phyloP scores from a whole-genome alignment of 2,329 filamentous ascomycete genomes.

The Xylariaceae sp. region DNA sequence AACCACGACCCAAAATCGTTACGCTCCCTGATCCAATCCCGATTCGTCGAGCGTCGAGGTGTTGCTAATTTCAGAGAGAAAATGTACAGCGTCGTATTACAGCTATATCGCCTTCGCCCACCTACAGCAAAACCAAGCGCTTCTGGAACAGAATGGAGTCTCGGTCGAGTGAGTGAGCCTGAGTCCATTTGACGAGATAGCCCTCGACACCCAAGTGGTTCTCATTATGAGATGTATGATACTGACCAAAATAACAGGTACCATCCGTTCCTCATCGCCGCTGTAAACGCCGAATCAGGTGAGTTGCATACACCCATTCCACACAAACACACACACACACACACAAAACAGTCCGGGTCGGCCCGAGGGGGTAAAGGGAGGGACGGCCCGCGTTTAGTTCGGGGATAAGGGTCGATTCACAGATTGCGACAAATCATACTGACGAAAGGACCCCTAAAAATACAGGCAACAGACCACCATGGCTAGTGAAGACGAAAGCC shows the following conservation, averaged over 20 bases:
- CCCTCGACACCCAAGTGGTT: no score
- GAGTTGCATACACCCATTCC: slow-evolving; percentile 15
- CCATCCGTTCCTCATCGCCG: slow-evolving; percentile 66
- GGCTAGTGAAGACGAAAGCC: slow-evolving; percentile 63
- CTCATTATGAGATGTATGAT: neutral
- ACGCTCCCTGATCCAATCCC: neutral
- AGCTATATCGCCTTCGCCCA: slow-evolving; percentile 54
- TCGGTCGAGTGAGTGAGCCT: slow-evolving; percentile 55
- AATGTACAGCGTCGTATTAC: slow-evolving; percentile 56
- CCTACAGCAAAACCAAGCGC: slow-evolving; percentile 49
- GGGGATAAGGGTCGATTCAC: neutral
- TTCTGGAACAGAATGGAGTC: slow-evolving; percentile 53
- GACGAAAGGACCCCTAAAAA: neutral
- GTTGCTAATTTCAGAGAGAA: neutral
- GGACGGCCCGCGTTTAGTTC: neutral
- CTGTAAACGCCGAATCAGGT: slow-evolving; percentile 57
- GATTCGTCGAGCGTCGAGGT: neutral
- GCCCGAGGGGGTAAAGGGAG: no score
- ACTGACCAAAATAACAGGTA: slow-evolving; percentile 41
- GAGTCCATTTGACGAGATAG: neutral
- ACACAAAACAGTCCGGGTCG: no score
- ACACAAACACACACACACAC: no score
- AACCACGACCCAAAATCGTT: neutral
- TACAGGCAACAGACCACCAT: slow-evolving; percentile 66
- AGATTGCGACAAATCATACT: neutral